Evolutionary conservation across 495 filamentous ascomycete species (phyloP).

Genomic region (Pseudoneurospora amorphoporcata): DNA sequence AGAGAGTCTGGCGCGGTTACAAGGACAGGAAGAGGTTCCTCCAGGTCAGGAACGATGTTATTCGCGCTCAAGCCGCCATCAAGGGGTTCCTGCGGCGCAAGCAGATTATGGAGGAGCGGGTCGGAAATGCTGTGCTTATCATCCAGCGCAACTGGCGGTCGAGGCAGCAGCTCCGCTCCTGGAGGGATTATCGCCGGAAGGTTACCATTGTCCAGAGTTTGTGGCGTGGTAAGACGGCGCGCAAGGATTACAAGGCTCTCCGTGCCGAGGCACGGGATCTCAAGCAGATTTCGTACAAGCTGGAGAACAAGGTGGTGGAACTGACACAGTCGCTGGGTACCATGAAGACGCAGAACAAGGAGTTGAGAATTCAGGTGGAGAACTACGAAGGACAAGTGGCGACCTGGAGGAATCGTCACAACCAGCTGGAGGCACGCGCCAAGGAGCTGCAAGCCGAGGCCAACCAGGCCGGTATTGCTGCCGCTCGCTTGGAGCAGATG

Average conservation of each 20-base stretch:
- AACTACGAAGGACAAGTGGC: constrained; percentile 94
- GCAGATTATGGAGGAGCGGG: constrained; percentile 82
- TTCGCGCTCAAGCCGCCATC: constrained; percentile 75
- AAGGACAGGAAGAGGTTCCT: constrained; percentile 75
- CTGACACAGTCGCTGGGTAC: constrained; percentile 87
- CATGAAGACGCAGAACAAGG: constrained; percentile 88
- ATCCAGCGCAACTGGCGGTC: constrained; percentile 89
- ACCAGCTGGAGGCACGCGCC: constrained; percentile 75
- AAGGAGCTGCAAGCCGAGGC: constrained; percentile 94
- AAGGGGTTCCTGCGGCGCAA: constrained; percentile 85
- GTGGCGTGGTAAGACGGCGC: constrained; percentile 79
- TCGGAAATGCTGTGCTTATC: constrained; percentile 82
- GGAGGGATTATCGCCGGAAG: constrained; percentile 82
- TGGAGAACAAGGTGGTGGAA: constrained; percentile 99
- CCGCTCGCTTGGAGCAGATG: constrained; percentile 76
- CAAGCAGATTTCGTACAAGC: constrained; percentile 96
- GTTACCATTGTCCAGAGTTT: constrained; percentile 85
- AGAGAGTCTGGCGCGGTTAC: constrained; percentile 85
- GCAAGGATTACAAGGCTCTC: constrained; percentile 73
- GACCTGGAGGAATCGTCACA: constrained; percentile 86
- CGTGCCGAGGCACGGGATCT: constrained; percentile 95
- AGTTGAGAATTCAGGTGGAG: constrained; percentile 76
- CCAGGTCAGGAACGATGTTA: constrained; percentile 65
- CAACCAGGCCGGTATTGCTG: constrained; percentile 92
- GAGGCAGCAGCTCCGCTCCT: constrained; percentile 63